phyloP scores from a whole-genome alignment of 2,329 filamentous ascomycete species.

The Calonectria hawksworthii region DNA sequence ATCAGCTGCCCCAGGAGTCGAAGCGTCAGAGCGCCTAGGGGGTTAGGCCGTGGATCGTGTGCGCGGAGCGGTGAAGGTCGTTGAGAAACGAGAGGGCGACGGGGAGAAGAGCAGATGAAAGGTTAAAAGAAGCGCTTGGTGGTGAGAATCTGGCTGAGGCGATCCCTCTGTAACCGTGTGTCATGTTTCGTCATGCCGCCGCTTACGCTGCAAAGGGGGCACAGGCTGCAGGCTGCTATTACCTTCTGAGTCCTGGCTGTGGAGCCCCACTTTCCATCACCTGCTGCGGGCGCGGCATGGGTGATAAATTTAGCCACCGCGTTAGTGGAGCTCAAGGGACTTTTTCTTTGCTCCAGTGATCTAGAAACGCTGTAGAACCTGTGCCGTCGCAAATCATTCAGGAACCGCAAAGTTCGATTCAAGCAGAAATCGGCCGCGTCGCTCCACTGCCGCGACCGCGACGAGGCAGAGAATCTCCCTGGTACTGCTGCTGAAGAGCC shows the following conservation, averaged over 20 bases:
- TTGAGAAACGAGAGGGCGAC: conserved; percentile 1
- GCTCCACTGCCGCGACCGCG: background rate
- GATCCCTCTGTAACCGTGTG: conserved; percentile 19
- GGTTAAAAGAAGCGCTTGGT: conserved; percentile 21
- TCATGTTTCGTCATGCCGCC: conserved; percentile 47
- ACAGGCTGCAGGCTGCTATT: conserved; percentile 37
- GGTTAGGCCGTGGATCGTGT: background rate
- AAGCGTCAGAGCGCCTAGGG: background rate
- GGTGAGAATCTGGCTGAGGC: conserved; percentile 22
- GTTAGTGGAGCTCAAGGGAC: conserved; percentile 25
- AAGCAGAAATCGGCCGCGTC: background rate
- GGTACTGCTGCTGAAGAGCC: background rate
- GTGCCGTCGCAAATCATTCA: conserved; percentile 7
- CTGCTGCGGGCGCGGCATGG: conserved; percentile 9
- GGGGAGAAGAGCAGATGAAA: conserved; percentile 11
- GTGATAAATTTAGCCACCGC: conserved; percentile 23
- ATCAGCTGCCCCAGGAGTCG: conserved; percentile 14
- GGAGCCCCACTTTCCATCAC: conserved; percentile 26
- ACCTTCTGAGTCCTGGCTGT: conserved; percentile 34
- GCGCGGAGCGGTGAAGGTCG: background rate
- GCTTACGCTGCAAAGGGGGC: conserved; percentile 45
- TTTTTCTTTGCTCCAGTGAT: background rate
- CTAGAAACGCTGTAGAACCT: conserved; percentile 12
- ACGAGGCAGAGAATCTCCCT: background rate
- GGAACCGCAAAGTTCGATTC: background rate